Evolutionary conservation across 116 monocot genomes (phyloP).

Genomic region (Posidonia oceanica): DNA sequence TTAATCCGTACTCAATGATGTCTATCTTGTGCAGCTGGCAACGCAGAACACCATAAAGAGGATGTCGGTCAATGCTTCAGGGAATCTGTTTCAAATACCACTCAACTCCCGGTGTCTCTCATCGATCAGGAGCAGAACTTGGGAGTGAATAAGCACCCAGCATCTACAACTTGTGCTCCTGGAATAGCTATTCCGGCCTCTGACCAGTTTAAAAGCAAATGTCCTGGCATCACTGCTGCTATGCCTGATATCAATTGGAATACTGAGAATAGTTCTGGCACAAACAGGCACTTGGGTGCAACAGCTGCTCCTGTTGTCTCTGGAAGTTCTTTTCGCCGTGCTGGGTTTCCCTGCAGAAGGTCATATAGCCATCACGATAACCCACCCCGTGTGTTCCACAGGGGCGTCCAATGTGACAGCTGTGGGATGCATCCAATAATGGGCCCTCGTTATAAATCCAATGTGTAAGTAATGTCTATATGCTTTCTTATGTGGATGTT

Average conservation of each 20-base stretch:
- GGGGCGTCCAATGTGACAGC: conserved; percentile 57
- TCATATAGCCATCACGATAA: conserved; percentile 6
- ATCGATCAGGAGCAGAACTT: conserved; percentile 3
- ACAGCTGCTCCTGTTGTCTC: neutral
- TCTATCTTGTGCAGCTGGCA: neutral
- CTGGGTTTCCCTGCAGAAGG: neutral
- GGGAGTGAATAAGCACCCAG: neutral
- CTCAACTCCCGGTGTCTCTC: neutral
- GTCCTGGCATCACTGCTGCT: neutral
- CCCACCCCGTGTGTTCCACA: conserved; percentile 32
- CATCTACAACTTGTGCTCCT: neutral
- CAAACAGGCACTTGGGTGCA: neutral
- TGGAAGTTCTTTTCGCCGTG: neutral
- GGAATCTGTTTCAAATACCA: neutral
- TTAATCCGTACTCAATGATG: too few relatives aligned
- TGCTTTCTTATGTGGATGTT: neutral
- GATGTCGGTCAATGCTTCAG: neutral
- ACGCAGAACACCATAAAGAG: neutral
- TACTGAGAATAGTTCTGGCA: neutral
- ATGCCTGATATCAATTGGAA: conserved; percentile 1
- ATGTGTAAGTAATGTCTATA: conserved; percentile 34
- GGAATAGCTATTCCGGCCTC: neutral
- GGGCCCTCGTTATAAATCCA: conserved; percentile 76
- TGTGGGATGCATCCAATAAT: conserved; percentile 80
- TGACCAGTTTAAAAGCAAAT: neutral